Percentiles rank a stretch among this genome's conserved stretches.
These are phyloP conservation scores for Arachnomyces sp. DNA, from an alignment of 2,329 filamentous ascomycete genomes.

Conservation along the genomic window DNA sequence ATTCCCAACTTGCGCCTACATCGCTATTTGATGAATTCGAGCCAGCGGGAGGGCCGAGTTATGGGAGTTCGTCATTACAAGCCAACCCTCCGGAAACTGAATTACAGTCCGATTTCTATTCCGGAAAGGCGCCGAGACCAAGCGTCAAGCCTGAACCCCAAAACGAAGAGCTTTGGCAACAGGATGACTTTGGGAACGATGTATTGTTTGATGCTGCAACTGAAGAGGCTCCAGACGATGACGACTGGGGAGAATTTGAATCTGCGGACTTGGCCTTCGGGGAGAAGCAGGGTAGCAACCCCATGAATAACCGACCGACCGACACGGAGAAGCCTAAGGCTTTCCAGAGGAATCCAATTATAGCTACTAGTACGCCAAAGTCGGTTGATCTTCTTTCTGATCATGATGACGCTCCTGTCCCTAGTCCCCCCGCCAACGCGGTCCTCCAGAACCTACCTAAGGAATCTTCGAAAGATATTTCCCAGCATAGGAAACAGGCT, in stretches of 20 bases:
- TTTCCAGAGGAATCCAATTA: no score
- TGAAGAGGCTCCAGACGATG: conserved; percentile 23
- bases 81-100: conserved; percentile 5
- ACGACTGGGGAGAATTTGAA: conserved; percentile 43
- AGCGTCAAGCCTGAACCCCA: conserved; percentile 9
- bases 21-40: conserved; percentile 1
- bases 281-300: conserved; percentile 5
- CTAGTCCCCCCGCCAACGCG: neutral
- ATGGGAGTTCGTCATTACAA: no score
- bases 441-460: neutral
- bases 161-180: conserved; percentile 7
- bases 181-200: conserved; percentile 25
- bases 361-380: conserved; percentile 2
- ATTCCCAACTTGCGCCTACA: neutral
- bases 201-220: conserved; percentile 58
- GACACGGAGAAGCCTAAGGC: neutral
- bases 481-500: conserved; percentile 4
- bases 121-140: neutral
- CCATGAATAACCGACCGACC: conserved; percentile 2
- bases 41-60: neutral
- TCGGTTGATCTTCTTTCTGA: conserved; percentile 23
- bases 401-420: conserved; percentile 13
- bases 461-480: conserved; percentile 13
- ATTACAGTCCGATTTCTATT: conserved; percentile 1
- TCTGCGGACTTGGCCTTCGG: conserved; percentile 20